Base-by-base conservation (phyloP, 345 rosid species). In the Cardiospermum halicacabum region DNA sequence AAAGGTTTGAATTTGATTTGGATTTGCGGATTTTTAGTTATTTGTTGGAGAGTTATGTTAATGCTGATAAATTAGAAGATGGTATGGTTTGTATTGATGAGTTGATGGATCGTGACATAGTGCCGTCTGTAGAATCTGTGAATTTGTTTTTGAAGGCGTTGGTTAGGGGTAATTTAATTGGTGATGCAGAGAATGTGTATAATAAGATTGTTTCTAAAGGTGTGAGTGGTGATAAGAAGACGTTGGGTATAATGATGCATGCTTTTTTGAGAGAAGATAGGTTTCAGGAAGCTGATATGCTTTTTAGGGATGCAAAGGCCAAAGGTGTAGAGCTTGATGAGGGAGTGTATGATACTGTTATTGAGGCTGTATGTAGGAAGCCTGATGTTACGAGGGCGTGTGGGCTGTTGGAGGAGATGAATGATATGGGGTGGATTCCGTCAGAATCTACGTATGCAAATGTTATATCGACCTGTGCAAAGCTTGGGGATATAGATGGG, bases 361-460 rank as follows among this genome's bases (percentile, higher is more conserved):
- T 92, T 69, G 78, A 70, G 31, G 88, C 84, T 71, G 69, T 76
- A 21, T 81, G 86, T 54, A 68, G 32, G 77, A 80, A 66, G 19
- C 66, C 67, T 5, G 65, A 84, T 81, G 69, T 70, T 67, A 66
- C 22, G 53, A 57, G 61, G 71, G 92, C 85, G n/a, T 55, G 70
- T 45, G 62, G 63, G 65, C 69, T 85, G 64, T 70, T 89, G 85
- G 74, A 67, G 70, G 90, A 89, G 73, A 85, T 91, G 86, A 78
- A 73, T 64, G 78, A 64, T 50, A 85, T 66, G 75, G 80, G 74
- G 22, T 73, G 78, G 80, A 66, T 72, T 67, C 84, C 86, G 4
- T 81, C 81, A 1, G 72, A 71, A 60, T 72, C 57, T 58, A 84
- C 83, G 0, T 87, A 69, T 75, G 75, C 84, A 2, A 65, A 50